Evolutionary conservation across 2,329 filamentous ascomycete genomes (phyloP).

Genomic region (Colletotrichum truncatum): DNA sequence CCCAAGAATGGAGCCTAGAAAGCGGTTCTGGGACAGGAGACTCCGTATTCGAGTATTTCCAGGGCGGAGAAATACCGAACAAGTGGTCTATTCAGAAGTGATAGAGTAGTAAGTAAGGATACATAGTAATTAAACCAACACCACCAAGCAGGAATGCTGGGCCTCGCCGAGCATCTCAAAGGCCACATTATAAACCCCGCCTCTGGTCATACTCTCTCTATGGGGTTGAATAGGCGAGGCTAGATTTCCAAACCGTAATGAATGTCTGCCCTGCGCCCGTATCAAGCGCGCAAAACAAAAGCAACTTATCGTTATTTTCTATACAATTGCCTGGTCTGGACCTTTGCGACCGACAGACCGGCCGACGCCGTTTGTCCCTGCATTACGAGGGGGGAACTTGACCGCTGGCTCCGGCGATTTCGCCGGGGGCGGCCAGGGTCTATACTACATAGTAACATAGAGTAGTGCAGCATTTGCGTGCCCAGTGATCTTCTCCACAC

Average conservation of each 20-base stretch:
- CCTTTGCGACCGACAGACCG: not conserved
- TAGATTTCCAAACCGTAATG: not conserved
- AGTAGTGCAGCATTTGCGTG: not conserved
- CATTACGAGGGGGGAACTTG: not conserved
- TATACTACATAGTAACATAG: too few species aligned
- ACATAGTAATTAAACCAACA: not conserved
- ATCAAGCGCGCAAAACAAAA: not conserved
- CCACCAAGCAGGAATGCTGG: not conserved
- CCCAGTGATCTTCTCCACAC: not conserved
- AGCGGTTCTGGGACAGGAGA: not conserved
- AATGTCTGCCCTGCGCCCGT: not conserved
- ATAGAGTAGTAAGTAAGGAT: not conserved
- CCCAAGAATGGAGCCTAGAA: not conserved
- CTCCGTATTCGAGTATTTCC: not conserved
- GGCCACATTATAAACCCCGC: too few species aligned
- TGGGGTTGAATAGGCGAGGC: too few species aligned
- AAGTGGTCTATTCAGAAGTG: too few species aligned
- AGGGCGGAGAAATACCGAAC: constrained; percentile 3
- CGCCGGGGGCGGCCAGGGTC: not conserved
- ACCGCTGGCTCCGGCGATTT: not conserved
- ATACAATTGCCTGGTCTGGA: not conserved
- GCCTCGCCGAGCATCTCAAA: too few species aligned
- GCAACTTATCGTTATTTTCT: not conserved
- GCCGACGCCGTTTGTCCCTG: not conserved
- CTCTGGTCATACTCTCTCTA: too few species aligned